phyloP scores from a whole-genome alignment of 306 rosid genomes.

The Potentilla sterilis region DNA sequence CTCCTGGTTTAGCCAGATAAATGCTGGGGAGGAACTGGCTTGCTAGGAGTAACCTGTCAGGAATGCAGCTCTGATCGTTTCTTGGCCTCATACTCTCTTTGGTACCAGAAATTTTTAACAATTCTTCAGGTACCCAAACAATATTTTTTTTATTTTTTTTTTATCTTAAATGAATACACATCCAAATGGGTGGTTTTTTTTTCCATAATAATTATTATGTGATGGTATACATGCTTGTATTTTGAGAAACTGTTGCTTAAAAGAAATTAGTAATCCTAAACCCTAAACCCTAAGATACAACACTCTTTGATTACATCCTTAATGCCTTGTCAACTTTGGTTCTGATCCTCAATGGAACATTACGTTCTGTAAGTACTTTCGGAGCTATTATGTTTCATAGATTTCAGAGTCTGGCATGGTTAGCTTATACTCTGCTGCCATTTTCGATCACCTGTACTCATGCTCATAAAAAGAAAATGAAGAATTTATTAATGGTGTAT shows the following conservation, averaged over 20 bases:
- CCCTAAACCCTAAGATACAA: not conserved
- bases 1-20: slow-evolving; percentile 72
- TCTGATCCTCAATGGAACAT: not conserved
- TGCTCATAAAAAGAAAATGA: not conserved
- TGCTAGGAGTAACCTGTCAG: slow-evolving; percentile 80
- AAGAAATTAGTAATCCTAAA: not conserved
- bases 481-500: not conserved
- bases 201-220: slow-evolving; percentile 2
- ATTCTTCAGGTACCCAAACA: slow-evolving; percentile 58
- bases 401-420: not conserved
- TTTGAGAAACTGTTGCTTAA: not conserved
- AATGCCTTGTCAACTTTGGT: slow-evolving; percentile 10
- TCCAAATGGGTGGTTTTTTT: not conserved
- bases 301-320: not conserved
- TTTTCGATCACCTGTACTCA: not conserved
- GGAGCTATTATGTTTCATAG: not conserved
- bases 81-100: slow-evolving; percentile 53
- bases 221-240: not conserved
- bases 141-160: not conserved
- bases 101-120: slow-evolving; percentile 64
- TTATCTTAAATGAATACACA: not conserved
- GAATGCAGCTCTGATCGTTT: slow-evolving; percentile 73
- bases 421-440: not conserved
- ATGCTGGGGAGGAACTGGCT: slow-evolving; percentile 82
- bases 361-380: not conserved